Base-by-base conservation (phyloP, 2,329 filamentous ascomycete species). In the Chaetothyriales sp. region DNA sequence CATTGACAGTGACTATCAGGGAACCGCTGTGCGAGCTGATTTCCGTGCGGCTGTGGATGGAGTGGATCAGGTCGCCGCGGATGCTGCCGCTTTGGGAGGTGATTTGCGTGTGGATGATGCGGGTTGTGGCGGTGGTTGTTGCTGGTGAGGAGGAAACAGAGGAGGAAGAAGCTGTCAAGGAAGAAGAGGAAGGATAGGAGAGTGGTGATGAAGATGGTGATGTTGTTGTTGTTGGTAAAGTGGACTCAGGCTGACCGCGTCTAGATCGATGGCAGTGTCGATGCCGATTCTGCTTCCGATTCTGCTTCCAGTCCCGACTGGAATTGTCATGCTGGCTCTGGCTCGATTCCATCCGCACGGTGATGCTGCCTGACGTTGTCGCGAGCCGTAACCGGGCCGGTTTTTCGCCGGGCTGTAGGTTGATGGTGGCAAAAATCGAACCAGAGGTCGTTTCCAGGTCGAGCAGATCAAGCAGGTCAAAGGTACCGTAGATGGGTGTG, bases 1-100 rank as follows among this genome's bases (percentile, higher is more conserved):
- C 69, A 1, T 65, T 64, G 22, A 83, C 69, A 1, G 67, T 70
- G 8, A 76, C 72, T 18, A 66, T 69, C 44, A 81, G 70, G 9
- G 61, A 65, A 25, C 79, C 80, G 47, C 65, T 66, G 0, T 65
- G 58, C 8, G 76, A 72, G 3, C 67, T 66, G 20, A 70, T 61
- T 56, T 79, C 68, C 4, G 66, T 63, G 44, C 75, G 70, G 20
- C 58, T 56, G 4, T 58, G 56, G 49, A 70, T 67, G 1, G 73
- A 66, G 28, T 78, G 70, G 5, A 77, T 65, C 56, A 78, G 67
- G 48, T 69, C 67, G 69, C 64, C 65, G 5, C 52, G 54, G 37
- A 67, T 60, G 22, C 54, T 59, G n/a, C 66, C 66, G 18, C 56
- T 59, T 4, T 50, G 44, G 7, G 61, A 64, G 19, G 59, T 53